Conservation (phyloP, 1,139 yeast species). For the Casaregolazyma suthepensis region DNA sequence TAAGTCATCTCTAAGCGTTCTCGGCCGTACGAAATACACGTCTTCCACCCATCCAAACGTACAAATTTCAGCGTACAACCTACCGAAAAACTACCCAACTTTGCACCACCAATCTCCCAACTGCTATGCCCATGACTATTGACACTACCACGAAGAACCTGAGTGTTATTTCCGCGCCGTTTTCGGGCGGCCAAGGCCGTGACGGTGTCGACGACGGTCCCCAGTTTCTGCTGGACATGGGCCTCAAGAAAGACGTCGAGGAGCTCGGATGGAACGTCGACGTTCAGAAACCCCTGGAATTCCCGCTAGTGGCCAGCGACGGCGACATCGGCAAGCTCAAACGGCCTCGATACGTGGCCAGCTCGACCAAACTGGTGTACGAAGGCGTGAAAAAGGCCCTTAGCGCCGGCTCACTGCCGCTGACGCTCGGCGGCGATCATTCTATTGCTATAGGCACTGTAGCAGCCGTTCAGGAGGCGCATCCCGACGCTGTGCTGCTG, state of each 20-base stretch:
- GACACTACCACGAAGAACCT: slow-evolving; percentile 15
- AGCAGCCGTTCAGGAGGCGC: slow-evolving; percentile 67
- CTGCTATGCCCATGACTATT: not conserved
- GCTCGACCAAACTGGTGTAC: slow-evolving; percentile 60
- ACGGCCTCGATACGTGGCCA: slow-evolving; percentile 72
- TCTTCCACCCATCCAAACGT: not conserved
- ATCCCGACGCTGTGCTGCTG: slow-evolving; percentile 83
- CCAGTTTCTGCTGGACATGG: slow-evolving; percentile 65
- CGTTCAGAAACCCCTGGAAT: slow-evolving; percentile 51
- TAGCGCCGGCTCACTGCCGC: slow-evolving; percentile 53
- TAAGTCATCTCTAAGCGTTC: not conserved
- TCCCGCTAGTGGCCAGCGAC: slow-evolving; percentile 31
- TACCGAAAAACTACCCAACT: not conserved
- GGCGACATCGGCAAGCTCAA: slow-evolving; percentile 48
- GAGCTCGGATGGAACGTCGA: slow-evolving; percentile 66
- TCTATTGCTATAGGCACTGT: slow-evolving; percentile 94
- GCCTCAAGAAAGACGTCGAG: slow-evolving; percentile 57
- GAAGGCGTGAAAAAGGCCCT: slow-evolving; percentile 55
- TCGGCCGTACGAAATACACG: not conserved
- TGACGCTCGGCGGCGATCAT: slow-evolving; percentile 95
- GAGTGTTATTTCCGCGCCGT: slow-evolving; percentile 69
- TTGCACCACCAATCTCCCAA: not conserved
- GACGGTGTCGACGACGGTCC: slow-evolving; percentile 95
- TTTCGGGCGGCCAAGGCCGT: slow-evolving; percentile 95
- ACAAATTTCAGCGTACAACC: not conserved